Percentiles rank a stretch among this genome's conserved stretches.
Conservation (phyloP, 2,329 filamentous ascomycete genomes). For the Neofusicoccum cordaticola region DNA sequence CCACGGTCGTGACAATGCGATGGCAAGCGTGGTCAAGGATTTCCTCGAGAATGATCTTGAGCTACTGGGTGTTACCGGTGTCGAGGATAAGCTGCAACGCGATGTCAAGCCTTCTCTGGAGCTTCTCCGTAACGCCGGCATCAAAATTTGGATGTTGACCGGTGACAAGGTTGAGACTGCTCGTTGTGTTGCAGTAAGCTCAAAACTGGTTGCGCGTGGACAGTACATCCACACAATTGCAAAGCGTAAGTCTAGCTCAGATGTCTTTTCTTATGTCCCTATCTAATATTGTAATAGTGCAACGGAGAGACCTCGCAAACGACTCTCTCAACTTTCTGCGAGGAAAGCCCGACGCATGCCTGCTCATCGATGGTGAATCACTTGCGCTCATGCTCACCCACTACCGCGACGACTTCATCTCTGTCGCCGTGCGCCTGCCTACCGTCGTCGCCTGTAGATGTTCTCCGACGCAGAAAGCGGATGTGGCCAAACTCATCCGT, state of each 20-base stretch:
- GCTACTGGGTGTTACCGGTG: slow-evolving; percentile 92
- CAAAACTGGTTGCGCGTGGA: slow-evolving; percentile 86
- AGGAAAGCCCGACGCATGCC: slow-evolving; percentile 78
- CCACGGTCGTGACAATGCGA: slow-evolving; percentile 73
- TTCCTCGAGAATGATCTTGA: slow-evolving; percentile 87
- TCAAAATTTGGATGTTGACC: slow-evolving; percentile 99
- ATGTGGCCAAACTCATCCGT: slow-evolving; percentile 86
- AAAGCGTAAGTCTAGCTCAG: slow-evolving; percentile 48
- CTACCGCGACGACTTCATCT: slow-evolving; percentile 82
- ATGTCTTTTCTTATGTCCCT: background rate
- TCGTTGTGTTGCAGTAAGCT: slow-evolving; percentile 90
- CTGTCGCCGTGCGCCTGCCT: slow-evolving; percentile 79
- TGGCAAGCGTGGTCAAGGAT: slow-evolving; percentile 75
- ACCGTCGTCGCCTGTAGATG: slow-evolving; percentile 95
- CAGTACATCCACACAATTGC: slow-evolving; percentile 95
- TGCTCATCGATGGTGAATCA: slow-evolving; percentile 93
- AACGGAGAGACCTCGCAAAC: slow-evolving; percentile 78
- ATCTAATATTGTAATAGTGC: slow-evolving; percentile 47
- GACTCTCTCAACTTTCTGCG: slow-evolving; percentile 86
- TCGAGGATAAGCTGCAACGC: slow-evolving; percentile 93
- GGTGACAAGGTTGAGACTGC: slow-evolving; percentile 98
- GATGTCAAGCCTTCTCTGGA: slow-evolving; percentile 96
- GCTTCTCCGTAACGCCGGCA: slow-evolving; percentile 89
- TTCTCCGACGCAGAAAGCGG: slow-evolving; percentile 94
- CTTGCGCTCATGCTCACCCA: slow-evolving; percentile 78